phyloP scores from a whole-genome alignment of 129 eudicot species.

The Rutidosis leptorrhynchoides region DNA sequence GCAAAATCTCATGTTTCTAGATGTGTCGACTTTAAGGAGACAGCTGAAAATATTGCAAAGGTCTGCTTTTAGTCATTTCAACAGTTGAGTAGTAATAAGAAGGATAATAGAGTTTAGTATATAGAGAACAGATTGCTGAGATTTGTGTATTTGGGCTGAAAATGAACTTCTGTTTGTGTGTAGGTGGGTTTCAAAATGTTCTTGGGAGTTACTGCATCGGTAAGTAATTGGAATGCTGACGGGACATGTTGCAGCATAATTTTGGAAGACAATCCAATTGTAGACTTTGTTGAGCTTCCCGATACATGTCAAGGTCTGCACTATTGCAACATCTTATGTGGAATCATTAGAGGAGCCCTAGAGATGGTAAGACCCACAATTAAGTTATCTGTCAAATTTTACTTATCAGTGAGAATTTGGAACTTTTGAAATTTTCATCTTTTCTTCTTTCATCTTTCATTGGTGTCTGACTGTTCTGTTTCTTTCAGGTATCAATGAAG shows the following conservation, averaged over 20 bases:
- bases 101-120: no score
- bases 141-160: no score
- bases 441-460: no score
- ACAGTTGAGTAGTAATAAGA: no score
- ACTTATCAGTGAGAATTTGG: no score
- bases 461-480: no score
- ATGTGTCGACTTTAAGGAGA: constrained; percentile 94
- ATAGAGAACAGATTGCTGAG: no score
- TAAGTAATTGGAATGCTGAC: constrained; percentile 83
- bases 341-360: constrained; percentile 94
- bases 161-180: no score
- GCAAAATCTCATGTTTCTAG: constrained; percentile 87
- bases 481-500: constrained; percentile 85
- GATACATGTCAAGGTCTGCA: constrained; percentile 95
- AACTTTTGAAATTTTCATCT: no score
- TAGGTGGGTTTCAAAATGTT: constrained; percentile 99
- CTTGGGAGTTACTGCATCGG: constrained; percentile 89
- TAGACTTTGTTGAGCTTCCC: constrained; percentile 99
- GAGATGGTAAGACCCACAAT: constrained; percentile 62
- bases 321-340: constrained; percentile 90
- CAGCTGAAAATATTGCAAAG: constrained; percentile 98
- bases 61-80: no score
- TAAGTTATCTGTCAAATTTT: no score
- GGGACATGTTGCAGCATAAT: constrained; percentile 91
- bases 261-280: constrained; percentile 94